Conservation (phyloP, 164 flowering plant species). For the Piper longum region DNA sequence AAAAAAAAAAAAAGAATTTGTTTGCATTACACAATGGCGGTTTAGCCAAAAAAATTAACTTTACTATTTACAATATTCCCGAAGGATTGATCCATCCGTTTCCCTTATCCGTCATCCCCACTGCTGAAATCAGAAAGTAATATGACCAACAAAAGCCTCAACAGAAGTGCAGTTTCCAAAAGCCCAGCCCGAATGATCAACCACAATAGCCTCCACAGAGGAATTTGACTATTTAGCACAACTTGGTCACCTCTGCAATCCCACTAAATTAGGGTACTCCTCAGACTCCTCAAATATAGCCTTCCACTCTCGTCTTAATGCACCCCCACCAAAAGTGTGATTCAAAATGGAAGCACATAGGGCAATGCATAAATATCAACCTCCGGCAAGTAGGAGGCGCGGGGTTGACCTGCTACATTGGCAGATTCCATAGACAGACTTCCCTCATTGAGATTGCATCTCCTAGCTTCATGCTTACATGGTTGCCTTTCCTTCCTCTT, state of each 20-base stretch:
- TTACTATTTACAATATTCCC: no score
- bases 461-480: not conserved
- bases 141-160: no score
- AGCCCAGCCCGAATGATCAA: not conserved
- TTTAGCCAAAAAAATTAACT: no score
- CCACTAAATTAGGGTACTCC: not conserved
- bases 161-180: no score
- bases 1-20: no score
- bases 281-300: no score
- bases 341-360: conserved; percentile 32
- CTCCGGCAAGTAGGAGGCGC: conserved; percentile 25
- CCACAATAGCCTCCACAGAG: not conserved
- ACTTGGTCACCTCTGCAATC: not conserved
- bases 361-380: conserved; percentile 45
- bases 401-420: conserved; percentile 15
- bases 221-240: not conserved
- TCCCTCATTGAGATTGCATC: not conserved
- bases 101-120: no score
- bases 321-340: not conserved
- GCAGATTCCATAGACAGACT: not conserved
- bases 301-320: not conserved
- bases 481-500: not conserved
- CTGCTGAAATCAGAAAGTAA: no score
- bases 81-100: no score
- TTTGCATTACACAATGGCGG: no score